These are phyloP conservation scores for Daldinia eschscholtzii DNA, from an alignment of 2,329 filamentous ascomycete species.

Conservation along the genomic window DNA sequence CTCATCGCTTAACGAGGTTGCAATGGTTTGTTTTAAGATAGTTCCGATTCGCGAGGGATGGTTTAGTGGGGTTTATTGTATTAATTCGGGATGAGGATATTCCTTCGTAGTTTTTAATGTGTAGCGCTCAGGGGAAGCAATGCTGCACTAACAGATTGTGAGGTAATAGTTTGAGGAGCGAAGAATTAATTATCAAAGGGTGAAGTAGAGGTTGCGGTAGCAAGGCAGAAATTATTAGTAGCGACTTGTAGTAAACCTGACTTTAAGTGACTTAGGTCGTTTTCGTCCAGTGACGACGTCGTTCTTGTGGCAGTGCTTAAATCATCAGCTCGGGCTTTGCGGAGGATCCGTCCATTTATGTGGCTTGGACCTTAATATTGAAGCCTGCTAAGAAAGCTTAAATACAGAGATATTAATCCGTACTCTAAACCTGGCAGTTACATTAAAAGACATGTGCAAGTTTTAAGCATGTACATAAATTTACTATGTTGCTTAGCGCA, in stretches of 20 bases:
- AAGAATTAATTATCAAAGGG: conserved; percentile 18
- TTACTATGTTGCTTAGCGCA: neutral
- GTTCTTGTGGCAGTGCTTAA: conserved; percentile 40
- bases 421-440: neutral
- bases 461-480: neutral
- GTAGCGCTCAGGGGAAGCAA: conserved; percentile 17
- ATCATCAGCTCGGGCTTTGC: conserved; percentile 27
- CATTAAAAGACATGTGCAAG: neutral
- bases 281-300: conserved; percentile 36
- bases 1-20: conserved; percentile 73
- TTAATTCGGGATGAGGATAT: conserved; percentile 28
- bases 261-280: conserved; percentile 18
- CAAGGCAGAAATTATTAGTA: conserved; percentile 16
- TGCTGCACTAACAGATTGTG: conserved; percentile 10
- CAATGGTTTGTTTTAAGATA: conserved; percentile 18
- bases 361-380: conserved; percentile 32
- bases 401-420: too few species aligned
- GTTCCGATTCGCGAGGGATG: conserved; percentile 13
- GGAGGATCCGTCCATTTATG: conserved; percentile 31
- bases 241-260: conserved; percentile 28
- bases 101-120: conserved; percentile 4
- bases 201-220: conserved; percentile 9
- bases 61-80: conserved; percentile 14
- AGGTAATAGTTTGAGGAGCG: conserved; percentile 9
- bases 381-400: conserved; percentile 14